These are phyloP conservation scores for Aspergillus sclerotioniger DNA, from an alignment of 495 filamentous ascomycete species.

Conservation along the genomic window DNA sequence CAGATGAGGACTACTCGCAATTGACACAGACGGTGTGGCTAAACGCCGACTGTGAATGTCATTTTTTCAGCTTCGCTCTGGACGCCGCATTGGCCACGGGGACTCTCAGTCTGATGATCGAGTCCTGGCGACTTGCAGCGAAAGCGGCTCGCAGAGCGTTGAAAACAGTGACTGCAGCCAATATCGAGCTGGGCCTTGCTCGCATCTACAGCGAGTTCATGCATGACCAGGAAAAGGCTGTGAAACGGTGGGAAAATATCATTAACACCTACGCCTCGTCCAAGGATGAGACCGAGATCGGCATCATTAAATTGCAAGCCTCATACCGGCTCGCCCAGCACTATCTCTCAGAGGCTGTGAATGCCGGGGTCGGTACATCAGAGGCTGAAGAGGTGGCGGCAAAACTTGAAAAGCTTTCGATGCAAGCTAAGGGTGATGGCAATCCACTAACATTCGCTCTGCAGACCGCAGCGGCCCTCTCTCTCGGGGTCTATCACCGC, in stretches of 20 bases:
- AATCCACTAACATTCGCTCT: background rate
- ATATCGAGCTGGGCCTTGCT: constrained; percentile 9
- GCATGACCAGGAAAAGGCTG: constrained; percentile 5
- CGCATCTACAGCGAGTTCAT: constrained; percentile 15
- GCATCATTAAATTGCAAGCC: constrained; percentile 3
- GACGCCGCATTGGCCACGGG: constrained; percentile 14
- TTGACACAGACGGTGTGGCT: constrained; percentile 5
- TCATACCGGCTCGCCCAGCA: background rate
- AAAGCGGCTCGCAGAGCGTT: constrained; percentile 2
- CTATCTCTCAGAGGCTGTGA: constrained; percentile 6
- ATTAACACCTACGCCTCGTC: constrained; percentile 9
- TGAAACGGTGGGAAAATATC: constrained; percentile 12
- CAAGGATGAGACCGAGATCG: constrained; percentile 6
- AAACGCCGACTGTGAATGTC: background rate
- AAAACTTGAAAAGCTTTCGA: constrained; percentile 7
- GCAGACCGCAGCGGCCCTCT: background rate
- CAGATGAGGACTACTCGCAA: constrained; percentile 7
- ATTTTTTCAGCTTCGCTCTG: background rate
- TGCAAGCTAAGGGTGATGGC: background rate
- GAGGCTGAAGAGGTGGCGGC: background rate
- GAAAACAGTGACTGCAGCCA: constrained; percentile 4
- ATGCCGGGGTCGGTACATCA: constrained; percentile 4
- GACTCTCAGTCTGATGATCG: constrained; percentile 9
- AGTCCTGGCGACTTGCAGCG: constrained; percentile 5
- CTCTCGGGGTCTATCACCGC: constrained; percentile 12